Percentiles rank a stretch among this genome's conserved stretches.
phyloP scores from a whole-genome alignment of 768 basidiomycete species.

The Trametopsis cervina region DNA sequence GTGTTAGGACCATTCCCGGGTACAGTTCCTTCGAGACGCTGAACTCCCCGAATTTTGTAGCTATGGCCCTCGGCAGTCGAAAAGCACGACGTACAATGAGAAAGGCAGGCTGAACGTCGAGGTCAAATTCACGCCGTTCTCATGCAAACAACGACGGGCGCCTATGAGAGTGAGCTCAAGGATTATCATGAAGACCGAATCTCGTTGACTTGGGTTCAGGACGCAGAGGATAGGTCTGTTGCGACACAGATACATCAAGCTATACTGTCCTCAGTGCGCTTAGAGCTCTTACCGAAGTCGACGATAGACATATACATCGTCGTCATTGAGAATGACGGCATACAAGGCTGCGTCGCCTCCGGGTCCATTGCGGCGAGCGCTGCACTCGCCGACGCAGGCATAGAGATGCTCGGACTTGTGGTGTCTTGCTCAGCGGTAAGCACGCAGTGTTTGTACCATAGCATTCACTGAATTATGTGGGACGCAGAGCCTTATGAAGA shows the following conservation, averaged over 20 bases:
- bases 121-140: conserved; percentile 95
- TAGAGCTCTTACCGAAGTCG: conserved; percentile 91
- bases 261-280: conserved; percentile 72
- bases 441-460: too few species aligned
- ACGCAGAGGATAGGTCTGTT: conserved; percentile 87
- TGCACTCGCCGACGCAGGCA: conserved; percentile 88
- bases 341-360: conserved; percentile 83
- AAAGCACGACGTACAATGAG: conserved; percentile 76
- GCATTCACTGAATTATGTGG: too few species aligned
- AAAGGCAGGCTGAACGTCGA: conserved; percentile 88
- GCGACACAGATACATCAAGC: conserved; percentile 83
- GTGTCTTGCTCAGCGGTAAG: conserved; percentile 75
- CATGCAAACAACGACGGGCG: conserved; percentile 66
- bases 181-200: not conserved
- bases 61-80: conserved; percentile 82
- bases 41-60: too few species aligned
- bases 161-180: conserved; percentile 87
- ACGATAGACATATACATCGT: conserved; percentile 88
- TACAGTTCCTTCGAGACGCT: too few species aligned
- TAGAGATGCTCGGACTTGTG: conserved; percentile 87
- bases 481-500: conserved; percentile 50
- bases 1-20: conserved; percentile 59
- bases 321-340: conserved; percentile 86
- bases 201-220: too few species aligned
- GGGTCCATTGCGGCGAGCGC: conserved; percentile 84